Evolutionary conservation across 805 yeast genomes (phyloP), one percentile per base, ranked within the genome.

Genomic region (Kuraishia molischiana): DNA sequence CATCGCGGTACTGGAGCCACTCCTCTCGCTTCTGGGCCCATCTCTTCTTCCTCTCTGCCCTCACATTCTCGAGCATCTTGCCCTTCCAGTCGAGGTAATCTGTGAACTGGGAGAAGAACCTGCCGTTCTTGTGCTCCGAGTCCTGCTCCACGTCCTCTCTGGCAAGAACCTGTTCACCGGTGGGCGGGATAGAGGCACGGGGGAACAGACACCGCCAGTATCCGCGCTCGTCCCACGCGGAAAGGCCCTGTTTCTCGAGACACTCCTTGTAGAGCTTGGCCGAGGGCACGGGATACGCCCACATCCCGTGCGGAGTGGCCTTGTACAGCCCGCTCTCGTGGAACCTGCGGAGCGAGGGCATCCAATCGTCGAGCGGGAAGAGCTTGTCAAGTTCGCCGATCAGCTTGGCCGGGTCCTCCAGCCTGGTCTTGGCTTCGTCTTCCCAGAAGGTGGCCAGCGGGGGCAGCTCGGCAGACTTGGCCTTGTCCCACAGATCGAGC

Each of bases 131-230:
- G 34, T 78, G 74, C 13, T 57, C 51, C 2, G 41, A 43, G 34
- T 63, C 62, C 17, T 38, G 39, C 43, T 69, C 67, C 20, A 80
- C 74, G 47, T 79, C 84, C 48, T 81, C 86, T 45, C 67, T 74
- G 21, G 79, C 66, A 39, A 77, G 50, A 17, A 69, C 51, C 11
- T 54, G 54, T 17, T 52, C 52, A 37, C 48, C 44, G 43, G 55
- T 63, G 45, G 38, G 61, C 40, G 50, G 63, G 36, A 48, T 67
- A 44, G 42, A 64, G 9, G 56, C 59, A 50, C 67, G 67, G 10
- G 95, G 95, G 56, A 89, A 81, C 34, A 90, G 61, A 59, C 97
- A 90, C 52, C 89, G 73, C 97, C 97, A 90, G 56, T 78, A 72
- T 0, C 97, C 97, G 18, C 70, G 66, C 22, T 56, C 44, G 52